Base-by-base conservation (phyloP, 176 grass and related monocot genomes). In the Triticum dicoccoides region DNA sequence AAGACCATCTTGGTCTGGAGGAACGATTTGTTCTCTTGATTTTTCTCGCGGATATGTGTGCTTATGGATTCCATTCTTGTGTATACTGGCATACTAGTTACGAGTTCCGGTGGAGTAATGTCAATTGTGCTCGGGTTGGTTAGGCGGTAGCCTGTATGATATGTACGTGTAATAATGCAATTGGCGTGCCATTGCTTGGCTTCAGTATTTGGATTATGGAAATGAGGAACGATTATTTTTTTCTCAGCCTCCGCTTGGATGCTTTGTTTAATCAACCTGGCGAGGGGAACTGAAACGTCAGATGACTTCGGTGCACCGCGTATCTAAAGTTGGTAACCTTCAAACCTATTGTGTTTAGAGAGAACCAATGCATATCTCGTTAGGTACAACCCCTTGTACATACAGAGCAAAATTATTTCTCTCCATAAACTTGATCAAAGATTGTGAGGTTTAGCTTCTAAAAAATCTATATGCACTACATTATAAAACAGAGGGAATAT, bases 111-210 rank as follows among this genome's bases (percentile, higher is more conserved):
- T 18, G 49, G 49, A 56, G 74, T 56, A 77, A 56, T 77, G 29
- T 32, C 9, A 51, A 77, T 77, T 17, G 74, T 77, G 47, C 47
- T 56, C 29, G 52, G 74, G 47, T 56, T 77, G 74, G 74, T 34
- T 77, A 77, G 74, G 5, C 74, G 32, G 17, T 77, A 77, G 25
- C 74, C 47, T 77, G 74, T 77, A 77, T 77, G 74, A 34, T 77
- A 21, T 77, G 42, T 75, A 32, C 30, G 27, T 77, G 47, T 56
- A 77, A 77, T 77, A 77, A 77, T 77, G 74, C 27, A 77, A 77
- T 21, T 77, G 74, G 27, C 27, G 32, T 56, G 74, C 49, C 74
- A 34, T 77, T 77, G 29, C 74, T 56, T 56, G 74, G 47, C 74
- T 77, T 77, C 47, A 34, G 17, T 56, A 77, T 56, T 54, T 77